phyloP scores from a whole-genome alignment of 192 early-diverging fungal genomes.

The Geosiphon pyriformis region DNA sequence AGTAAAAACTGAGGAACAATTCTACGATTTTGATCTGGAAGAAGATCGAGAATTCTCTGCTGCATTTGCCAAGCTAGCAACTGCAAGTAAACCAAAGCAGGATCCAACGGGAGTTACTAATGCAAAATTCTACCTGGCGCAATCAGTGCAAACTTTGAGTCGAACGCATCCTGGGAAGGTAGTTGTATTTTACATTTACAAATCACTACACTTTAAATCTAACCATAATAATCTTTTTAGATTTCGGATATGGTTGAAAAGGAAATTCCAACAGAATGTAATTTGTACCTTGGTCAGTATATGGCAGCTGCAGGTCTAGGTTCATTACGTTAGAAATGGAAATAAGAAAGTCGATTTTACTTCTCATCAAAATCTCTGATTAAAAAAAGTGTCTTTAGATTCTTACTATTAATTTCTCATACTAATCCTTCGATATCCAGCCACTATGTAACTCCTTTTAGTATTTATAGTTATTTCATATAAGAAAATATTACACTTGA shows the following conservation, averaged over 20 bases:
- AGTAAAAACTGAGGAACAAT: slow-evolving; percentile 37
- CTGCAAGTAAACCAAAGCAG: slow-evolving; percentile 56
- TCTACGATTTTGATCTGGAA: slow-evolving; percentile 71
- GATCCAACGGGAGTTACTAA: slow-evolving; percentile 60
- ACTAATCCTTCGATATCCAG: too few species aligned
- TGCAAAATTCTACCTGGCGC: slow-evolving; percentile 44
- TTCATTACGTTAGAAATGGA: background rate
- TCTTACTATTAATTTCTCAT: too few species aligned
- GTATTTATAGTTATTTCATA: too few species aligned
- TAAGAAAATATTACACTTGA: too few species aligned
- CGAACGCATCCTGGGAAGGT: slow-evolving; percentile 34
- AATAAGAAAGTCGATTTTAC: too few species aligned
- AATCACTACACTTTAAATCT: background rate
- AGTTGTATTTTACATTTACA: background rate
- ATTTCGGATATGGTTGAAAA: background rate
- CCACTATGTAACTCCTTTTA: too few species aligned
- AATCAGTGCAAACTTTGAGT: slow-evolving; percentile 44
- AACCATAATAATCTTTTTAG: background rate
- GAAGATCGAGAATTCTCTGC: slow-evolving; percentile 77
- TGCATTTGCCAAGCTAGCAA: slow-evolving; percentile 71
- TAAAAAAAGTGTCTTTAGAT: too few species aligned
- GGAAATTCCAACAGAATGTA: background rate
- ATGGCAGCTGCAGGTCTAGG: background rate
- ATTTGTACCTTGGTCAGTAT: background rate
- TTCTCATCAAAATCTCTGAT: too few species aligned